Percentiles rank a stretch among this genome's conserved stretches.
Conservation (phyloP, 805 yeast genomes). For the Candida patagonica region DNA sequence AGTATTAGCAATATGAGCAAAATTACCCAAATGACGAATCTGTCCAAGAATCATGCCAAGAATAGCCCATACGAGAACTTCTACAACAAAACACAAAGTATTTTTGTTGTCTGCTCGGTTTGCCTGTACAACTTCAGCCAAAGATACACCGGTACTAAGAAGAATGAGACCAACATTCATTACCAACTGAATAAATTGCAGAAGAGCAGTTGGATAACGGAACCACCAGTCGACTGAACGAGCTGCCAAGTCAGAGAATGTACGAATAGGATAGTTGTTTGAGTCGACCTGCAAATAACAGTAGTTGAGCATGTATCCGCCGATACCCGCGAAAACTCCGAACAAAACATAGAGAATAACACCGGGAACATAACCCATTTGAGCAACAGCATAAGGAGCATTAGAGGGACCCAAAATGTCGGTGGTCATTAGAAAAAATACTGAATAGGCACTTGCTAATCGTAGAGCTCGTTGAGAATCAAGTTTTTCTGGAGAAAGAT, state of each 20-base stretch:
- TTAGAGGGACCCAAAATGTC: conserved; percentile 36
- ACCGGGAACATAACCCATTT: conserved; percentile 40
- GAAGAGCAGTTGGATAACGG: conserved; percentile 28
- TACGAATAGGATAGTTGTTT: conserved; percentile 34
- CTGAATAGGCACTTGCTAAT: conserved; percentile 22
- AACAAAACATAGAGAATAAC: conserved; percentile 33
- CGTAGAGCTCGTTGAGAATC: conserved; percentile 17
- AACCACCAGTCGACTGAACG: conserved; percentile 31
- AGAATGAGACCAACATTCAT: conserved; percentile 36
- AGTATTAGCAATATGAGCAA: conserved; percentile 35
- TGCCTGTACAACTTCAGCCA: conserved; percentile 35
- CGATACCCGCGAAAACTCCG: conserved; percentile 37
- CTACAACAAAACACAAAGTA: conserved; percentile 33
- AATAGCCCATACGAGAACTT: conserved; percentile 35
- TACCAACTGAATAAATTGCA: conserved; percentile 36
- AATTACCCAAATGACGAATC: conserved; percentile 31
- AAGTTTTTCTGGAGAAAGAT: too few species aligned
- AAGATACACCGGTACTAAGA: conserved; percentile 35
- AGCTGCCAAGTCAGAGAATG: conserved; percentile 35
- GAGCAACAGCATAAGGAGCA: conserved; percentile 38
- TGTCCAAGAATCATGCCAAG: conserved; percentile 37
- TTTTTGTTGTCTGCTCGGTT: conserved; percentile 5
- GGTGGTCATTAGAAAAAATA: conserved; percentile 40
- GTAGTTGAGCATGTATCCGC: conserved; percentile 33
- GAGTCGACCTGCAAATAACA: conserved; percentile 33